Conservation (phyloP, 2,329 filamentous ascomycete genomes). For the Raffaelea deltoideospora region DNA sequence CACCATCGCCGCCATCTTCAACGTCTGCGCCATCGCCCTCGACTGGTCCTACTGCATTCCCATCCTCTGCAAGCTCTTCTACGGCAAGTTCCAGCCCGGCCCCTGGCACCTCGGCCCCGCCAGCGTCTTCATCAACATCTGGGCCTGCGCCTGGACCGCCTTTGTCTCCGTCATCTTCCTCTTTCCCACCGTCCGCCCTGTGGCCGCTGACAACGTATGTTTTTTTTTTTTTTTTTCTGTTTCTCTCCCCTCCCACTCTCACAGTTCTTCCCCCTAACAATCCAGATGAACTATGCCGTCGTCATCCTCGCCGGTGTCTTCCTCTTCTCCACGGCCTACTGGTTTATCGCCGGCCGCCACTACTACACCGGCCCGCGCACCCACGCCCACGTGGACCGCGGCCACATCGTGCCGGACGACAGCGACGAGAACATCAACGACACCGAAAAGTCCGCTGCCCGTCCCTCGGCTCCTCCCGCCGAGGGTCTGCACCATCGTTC, state of each 20-base stretch:
- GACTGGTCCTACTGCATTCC: slow-evolving; percentile 42
- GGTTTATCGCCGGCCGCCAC: slow-evolving; percentile 26
- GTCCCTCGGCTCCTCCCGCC: no score
- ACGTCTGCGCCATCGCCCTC: slow-evolving; percentile 36
- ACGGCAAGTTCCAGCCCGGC: slow-evolving; percentile 30
- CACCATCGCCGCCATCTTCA: slow-evolving; percentile 37
- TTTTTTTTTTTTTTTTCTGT: background rate
- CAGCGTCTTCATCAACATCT: slow-evolving; percentile 26
- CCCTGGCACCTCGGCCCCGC: slow-evolving; percentile 34
- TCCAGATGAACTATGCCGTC: slow-evolving; percentile 40
- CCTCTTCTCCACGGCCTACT: slow-evolving; percentile 25
- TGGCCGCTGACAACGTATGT: slow-evolving; percentile 26
- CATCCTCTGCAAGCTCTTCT: slow-evolving; percentile 36
- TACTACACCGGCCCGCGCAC: slow-evolving; percentile 32
- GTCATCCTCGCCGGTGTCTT: slow-evolving; percentile 32
- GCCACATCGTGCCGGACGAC: slow-evolving; percentile 11
- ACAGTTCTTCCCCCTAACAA: background rate
- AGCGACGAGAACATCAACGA: background rate
- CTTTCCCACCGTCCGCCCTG: slow-evolving; percentile 31
- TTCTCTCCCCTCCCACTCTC: background rate
- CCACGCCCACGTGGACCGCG: slow-evolving; percentile 13
- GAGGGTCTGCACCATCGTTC: slow-evolving; percentile 7
- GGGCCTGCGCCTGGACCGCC: slow-evolving; percentile 34
- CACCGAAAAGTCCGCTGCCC: slow-evolving; percentile 4
- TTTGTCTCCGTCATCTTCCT: slow-evolving; percentile 40